Conservation (phyloP, 2,329 filamentous ascomycete species). For the Alternaria atra region DNA sequence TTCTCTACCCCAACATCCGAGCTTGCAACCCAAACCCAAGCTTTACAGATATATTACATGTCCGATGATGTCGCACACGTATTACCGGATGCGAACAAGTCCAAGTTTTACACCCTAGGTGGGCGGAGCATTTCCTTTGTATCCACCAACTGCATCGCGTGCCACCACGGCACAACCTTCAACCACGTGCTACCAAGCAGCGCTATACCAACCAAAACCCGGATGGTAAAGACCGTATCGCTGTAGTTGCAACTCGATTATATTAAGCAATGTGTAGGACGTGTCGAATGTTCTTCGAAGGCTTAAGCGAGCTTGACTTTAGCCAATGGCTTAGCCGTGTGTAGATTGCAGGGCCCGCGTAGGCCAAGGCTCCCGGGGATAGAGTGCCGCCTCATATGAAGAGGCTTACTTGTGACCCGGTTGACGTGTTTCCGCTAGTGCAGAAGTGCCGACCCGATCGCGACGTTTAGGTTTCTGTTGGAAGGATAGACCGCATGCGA, state of each 20-base stretch:
- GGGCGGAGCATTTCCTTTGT: slow-evolving; percentile 19
- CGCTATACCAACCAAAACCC: slow-evolving; percentile 17
- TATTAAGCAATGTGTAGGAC: slow-evolving; percentile 41
- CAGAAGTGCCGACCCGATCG: slow-evolving; percentile 6
- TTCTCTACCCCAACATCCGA: not conserved
- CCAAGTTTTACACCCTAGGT: slow-evolving; percentile 5
- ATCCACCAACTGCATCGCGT: slow-evolving; percentile 29
- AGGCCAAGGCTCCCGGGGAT: slow-evolving; percentile 6
- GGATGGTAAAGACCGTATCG: slow-evolving; percentile 25
- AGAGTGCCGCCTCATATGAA: slow-evolving; percentile 14
- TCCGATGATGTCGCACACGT: slow-evolving; percentile 15
- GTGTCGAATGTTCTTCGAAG: slow-evolving; percentile 27
- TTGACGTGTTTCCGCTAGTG: slow-evolving; percentile 4
- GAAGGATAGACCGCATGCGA: not conserved
- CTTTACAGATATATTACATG: not conserved
- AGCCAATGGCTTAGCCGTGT: slow-evolving; percentile 29
- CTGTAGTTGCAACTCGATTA: slow-evolving; percentile 21
- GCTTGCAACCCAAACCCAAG: slow-evolving; percentile 9
- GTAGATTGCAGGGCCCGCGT: slow-evolving; percentile 19
- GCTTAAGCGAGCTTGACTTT: slow-evolving; percentile 29
- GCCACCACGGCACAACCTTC: slow-evolving; percentile 6
- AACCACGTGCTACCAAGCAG: not conserved
- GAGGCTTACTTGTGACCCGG: slow-evolving; percentile 18
- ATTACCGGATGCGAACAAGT: not conserved
- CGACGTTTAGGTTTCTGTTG: not conserved